A percentile compares a stretch with the other conserved stretches of the same genome.
phyloP scores from a whole-genome alignment of 1,284 basidiomycete genomes.

The Rugosomyces carneus region DNA sequence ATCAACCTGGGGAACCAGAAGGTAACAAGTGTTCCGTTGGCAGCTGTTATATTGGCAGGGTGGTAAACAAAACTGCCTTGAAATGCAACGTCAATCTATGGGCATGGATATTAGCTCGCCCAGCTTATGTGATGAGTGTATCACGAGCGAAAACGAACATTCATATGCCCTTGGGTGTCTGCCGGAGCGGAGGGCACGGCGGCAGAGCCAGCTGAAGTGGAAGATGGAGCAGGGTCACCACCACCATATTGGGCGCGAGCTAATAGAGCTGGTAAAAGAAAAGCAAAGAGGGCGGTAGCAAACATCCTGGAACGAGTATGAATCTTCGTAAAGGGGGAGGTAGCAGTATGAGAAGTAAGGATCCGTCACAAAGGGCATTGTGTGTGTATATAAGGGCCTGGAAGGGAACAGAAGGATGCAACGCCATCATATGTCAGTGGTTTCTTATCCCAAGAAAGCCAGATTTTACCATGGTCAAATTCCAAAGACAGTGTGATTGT shows the following conservation, averaged over 20 bases:
- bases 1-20: slow-evolving; percentile 49
- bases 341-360: neutral
- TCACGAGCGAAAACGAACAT: slow-evolving; percentile 29
- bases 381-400: neutral
- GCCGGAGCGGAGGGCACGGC: slow-evolving; percentile 40
- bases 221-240: slow-evolving; percentile 17
- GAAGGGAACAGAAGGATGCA: slow-evolving; percentile 2
- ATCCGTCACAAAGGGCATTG: neutral
- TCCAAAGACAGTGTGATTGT: slow-evolving; percentile 4
- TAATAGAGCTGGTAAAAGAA: slow-evolving; percentile 31
- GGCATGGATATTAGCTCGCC: neutral
- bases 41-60: slow-evolving; percentile 42
- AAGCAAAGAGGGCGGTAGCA: slow-evolving; percentile 18
- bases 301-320: slow-evolving; percentile 14
- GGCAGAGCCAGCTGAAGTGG: slow-evolving; percentile 23
- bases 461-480: neutral
- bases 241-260: slow-evolving; percentile 34
- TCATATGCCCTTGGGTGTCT: slow-evolving; percentile 33
- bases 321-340: neutral
- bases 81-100: slow-evolving; percentile 40
- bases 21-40: slow-evolving; percentile 42
- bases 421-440: slow-evolving; percentile 4
- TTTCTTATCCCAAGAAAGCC: slow-evolving; percentile 1
- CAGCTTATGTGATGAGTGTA: neutral
- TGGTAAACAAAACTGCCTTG: slow-evolving; percentile 36